Percentiles rank a stretch among this genome's conserved stretches.
Conservation (phyloP, 495 filamentous ascomycete species). For the Penicillium pulvis region DNA sequence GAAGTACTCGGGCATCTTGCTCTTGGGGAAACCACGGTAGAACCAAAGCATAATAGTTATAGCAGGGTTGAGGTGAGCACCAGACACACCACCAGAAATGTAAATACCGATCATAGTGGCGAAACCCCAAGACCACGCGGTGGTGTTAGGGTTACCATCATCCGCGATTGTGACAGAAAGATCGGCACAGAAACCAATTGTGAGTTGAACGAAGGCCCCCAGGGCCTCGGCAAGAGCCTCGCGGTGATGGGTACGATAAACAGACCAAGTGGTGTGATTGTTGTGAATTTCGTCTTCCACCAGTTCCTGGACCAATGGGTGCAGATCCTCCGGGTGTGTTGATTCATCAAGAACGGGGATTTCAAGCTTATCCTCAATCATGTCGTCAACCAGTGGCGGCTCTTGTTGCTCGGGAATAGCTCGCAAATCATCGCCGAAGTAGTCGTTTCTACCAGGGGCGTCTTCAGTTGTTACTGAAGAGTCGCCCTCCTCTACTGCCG, state of each 20-base stretch:
- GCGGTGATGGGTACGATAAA: conserved; percentile 52
- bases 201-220: conserved; percentile 45
- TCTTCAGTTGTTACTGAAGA: conserved; percentile 17
- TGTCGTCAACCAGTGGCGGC: conserved; percentile 2
- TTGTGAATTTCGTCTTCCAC: conserved; percentile 51
- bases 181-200: conserved; percentile 51
- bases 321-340: conserved; percentile 40
- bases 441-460: conserved; percentile 13
- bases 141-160: conserved; percentile 47
- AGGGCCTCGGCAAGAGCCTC: conserved; percentile 54
- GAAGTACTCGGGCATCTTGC: conserved; percentile 50
- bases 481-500: conserved; percentile 30
- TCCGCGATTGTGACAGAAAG: conserved; percentile 49
- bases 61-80: conserved; percentile 55
- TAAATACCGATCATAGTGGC: conserved; percentile 61
- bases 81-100: conserved; percentile 57
- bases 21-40: conserved; percentile 54
- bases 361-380: conserved; percentile 17
- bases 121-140: conserved; percentile 57
- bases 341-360: conserved; percentile 28
- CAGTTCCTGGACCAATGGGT: conserved; percentile 41
- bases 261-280: conserved; percentile 55
- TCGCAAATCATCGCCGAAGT: conserved; percentile 23
- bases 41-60: conserved; percentile 52
- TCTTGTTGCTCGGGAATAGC: conserved; percentile 25